These are phyloP conservation scores for Eragrostis tef DNA, from an alignment of 202 grass and related monocot genomes.

Conservation along the genomic window DNA sequence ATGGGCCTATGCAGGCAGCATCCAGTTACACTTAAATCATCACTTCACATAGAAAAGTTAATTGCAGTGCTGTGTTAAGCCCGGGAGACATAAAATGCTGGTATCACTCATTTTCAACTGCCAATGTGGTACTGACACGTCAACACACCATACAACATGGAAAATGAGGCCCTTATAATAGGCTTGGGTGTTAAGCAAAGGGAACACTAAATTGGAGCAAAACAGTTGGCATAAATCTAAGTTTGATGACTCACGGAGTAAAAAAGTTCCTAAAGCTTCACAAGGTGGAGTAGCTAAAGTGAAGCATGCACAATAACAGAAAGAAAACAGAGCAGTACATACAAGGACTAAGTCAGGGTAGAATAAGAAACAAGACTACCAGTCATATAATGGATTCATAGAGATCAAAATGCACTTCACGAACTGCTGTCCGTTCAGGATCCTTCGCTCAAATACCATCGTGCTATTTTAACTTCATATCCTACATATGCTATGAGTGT, in stretches of 20 bases:
- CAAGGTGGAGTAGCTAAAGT: neutral
- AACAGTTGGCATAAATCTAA: conserved; percentile 9
- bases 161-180: neutral
- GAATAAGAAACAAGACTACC: neutral
- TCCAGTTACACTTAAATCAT: neutral
- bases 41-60: neutral
- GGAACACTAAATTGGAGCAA: neutral
- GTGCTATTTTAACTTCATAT: too few species aligned
- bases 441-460: neutral
- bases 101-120: neutral
- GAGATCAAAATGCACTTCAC: neutral
- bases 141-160: neutral
- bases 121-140: neutral
- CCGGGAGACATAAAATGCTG: neutral
- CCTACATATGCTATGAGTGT: too few species aligned
- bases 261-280: conserved; percentile 18
- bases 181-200: neutral
- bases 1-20: neutral
- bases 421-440: neutral
- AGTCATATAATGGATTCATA: neutral
- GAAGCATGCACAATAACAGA: neutral
- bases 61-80: neutral
- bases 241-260: neutral
- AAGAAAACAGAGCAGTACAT: neutral
- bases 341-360: neutral